phyloP scores from a whole-genome alignment of 2,329 filamentous ascomycete genomes.

The Colletotrichum musae region DNA sequence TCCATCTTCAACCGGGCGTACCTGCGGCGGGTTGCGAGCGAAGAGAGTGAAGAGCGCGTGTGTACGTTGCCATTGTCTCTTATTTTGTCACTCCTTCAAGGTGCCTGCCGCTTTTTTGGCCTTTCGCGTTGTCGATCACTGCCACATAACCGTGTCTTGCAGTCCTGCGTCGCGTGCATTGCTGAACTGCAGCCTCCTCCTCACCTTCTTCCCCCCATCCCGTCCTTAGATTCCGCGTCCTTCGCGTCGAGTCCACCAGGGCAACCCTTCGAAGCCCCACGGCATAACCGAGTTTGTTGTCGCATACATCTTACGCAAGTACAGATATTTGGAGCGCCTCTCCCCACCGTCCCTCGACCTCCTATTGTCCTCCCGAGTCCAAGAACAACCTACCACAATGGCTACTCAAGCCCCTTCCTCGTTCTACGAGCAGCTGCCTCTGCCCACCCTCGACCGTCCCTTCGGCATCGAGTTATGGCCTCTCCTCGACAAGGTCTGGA shows the following conservation, averaged over 20 bases:
- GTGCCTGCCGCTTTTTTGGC: conserved; percentile 41
- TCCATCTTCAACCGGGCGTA: conserved; percentile 27
- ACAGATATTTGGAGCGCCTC: conserved; percentile 19
- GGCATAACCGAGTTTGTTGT: conserved; percentile 26
- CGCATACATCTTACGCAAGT: conserved; percentile 19
- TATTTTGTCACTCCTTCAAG: conserved; percentile 59
- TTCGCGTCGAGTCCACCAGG: conserved; percentile 44
- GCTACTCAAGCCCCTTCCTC: conserved; percentile 55
- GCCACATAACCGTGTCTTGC: conserved; percentile 21
- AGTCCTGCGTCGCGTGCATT: conserved; percentile 35
- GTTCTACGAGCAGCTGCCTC: conserved; percentile 70
- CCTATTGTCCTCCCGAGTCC: conserved; percentile 20
- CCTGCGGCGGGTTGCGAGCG: conserved; percentile 33
- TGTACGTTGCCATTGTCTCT: conserved; percentile 47
- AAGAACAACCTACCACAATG: conserved; percentile 49
- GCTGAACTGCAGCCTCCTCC: conserved; percentile 20
- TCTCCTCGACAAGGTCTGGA: conserved; percentile 91
- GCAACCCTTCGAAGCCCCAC: conserved; percentile 39
- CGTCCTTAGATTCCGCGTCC: conserved; percentile 40
- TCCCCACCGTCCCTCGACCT: conserved; percentile 1
- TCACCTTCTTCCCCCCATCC: conserved; percentile 1
- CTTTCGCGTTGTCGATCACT: conserved; percentile 21
- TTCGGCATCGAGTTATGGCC: conserved; percentile 96
- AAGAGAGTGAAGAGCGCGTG: conserved; percentile 40
- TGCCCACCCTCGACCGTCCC: conserved; percentile 89